Conservation (phyloP, 2,329 filamentous ascomycete species). For the Aspergillus neoniger region DNA sequence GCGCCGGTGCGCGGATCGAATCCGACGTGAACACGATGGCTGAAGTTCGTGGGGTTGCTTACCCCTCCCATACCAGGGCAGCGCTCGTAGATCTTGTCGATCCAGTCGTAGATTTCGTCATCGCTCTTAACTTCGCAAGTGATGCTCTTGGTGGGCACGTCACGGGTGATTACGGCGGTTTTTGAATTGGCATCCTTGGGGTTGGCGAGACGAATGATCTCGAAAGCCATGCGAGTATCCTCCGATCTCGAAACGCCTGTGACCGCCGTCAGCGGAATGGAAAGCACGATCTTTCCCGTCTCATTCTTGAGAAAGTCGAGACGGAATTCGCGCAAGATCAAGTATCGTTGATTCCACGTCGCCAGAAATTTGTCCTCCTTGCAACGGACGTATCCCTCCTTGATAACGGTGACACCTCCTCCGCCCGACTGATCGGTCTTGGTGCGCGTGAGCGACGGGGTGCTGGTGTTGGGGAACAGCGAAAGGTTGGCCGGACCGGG, state of each 20-base stretch:
- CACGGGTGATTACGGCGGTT: constrained; percentile 73
- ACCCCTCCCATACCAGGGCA: constrained; percentile 98
- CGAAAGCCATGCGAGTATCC: constrained; percentile 86
- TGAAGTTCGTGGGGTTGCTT: constrained; percentile 98
- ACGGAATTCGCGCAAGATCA: constrained; percentile 88
- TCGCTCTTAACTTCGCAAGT: constrained; percentile 94
- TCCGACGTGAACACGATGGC: constrained; percentile 93
- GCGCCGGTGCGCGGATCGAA: constrained; percentile 95
- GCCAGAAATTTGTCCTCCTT: constrained; percentile 81
- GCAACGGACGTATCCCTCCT: constrained; percentile 58
- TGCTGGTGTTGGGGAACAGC: constrained; percentile 68
- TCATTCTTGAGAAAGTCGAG: constrained; percentile 94
- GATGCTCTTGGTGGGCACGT: constrained; percentile 77
- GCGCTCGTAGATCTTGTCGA: constrained; percentile 94
- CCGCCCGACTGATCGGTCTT: constrained; percentile 62
- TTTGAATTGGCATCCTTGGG: constrained; percentile 64
- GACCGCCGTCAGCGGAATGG: constrained; percentile 82
- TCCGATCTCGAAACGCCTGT: constrained; percentile 89
- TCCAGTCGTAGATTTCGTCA: constrained; percentile 98
- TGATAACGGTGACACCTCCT: constrained; percentile 72
- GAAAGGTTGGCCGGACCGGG: constrained; percentile 57
- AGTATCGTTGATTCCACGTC: constrained; percentile 88
- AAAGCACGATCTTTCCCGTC: constrained; percentile 82
- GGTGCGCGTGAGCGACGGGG: constrained; percentile 65
- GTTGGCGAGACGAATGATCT: constrained; percentile 73